Conservation (phyloP, 768 basidiomycete genomes). For the Botryobasidium botryosum region DNA sequence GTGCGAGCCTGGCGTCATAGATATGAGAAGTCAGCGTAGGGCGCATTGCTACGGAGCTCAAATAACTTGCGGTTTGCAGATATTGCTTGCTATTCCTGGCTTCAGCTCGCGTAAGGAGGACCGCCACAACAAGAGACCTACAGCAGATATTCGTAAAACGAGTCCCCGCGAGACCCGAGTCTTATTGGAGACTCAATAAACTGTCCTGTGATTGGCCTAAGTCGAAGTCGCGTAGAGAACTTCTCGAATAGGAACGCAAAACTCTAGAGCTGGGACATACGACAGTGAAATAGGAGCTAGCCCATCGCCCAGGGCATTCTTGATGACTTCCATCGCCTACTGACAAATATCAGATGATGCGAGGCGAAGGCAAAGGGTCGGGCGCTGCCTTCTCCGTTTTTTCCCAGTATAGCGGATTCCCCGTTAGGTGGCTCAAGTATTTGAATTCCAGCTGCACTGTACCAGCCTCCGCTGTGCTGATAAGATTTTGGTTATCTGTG, state of each 20-base stretch:
- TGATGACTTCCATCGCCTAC: constrained; percentile 57
- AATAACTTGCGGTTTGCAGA: constrained; percentile 48
- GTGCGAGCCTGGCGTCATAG: constrained; percentile 31
- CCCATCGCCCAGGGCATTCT: constrained; percentile 45
- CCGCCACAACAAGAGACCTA: too few species aligned
- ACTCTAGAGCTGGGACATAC: too few species aligned
- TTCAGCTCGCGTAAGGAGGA: too few species aligned
- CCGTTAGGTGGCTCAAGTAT: constrained; percentile 68
- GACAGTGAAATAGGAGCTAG: constrained; percentile 73
- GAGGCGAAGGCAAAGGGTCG: too few species aligned
- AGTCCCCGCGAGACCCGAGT: constrained; percentile 83
- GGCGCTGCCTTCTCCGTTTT: constrained; percentile 47
- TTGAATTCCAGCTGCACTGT: constrained; percentile 84
- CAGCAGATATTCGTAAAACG: constrained; percentile 85
- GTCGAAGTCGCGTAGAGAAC: too few species aligned
- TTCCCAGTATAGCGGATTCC: constrained; percentile 63
- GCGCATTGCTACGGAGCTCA: neutral
- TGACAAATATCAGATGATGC: neutral
- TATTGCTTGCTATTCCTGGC: constrained; percentile 57
- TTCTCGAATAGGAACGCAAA: too few species aligned
- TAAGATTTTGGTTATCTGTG: constrained; percentile 37
- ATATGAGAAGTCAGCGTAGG: neutral
- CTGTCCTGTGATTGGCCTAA: constrained; percentile 33
- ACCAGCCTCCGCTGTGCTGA: constrained; percentile 73
- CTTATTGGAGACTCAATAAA: constrained; percentile 60